Evolutionary conservation across 208 protist genomes (phyloP), one percentile per base, ranked within the genome.

Genomic region (Leishmania major): DNA sequence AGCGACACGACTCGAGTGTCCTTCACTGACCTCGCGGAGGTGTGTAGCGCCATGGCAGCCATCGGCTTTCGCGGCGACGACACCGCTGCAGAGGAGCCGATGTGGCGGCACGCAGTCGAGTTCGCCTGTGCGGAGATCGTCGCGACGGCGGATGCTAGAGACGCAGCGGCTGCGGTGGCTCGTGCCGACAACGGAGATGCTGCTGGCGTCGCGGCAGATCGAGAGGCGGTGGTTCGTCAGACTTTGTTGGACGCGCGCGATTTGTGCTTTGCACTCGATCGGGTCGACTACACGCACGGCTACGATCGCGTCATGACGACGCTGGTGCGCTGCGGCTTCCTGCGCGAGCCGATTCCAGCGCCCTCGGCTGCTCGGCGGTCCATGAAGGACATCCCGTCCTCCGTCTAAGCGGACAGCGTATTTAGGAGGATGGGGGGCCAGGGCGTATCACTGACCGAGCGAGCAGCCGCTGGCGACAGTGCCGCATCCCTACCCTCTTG

Each of bases 201-300:
- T 66, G 66, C 28, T 17, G 59, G 4, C 0, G 71, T 22, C 37
- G 60, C 80, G 10, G 69, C 25, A 35, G 72, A 22, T 55, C 62
- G 43, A 47, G 75, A 84, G 37, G 70, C 19, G 13, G 80, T 55
- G 60, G 62, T 66, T 31, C 74, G 80, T 22, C 47, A 51, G 59
- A 59, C 92, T 2, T 53, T 93, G 55, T 55, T 59, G 19, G 85
- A 93, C 53, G 77, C 91, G 76, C 88, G 91, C 1, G 85, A 95
- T 76, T 81, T 97, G 73, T 79, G 84, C 78, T 97, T 96, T 88
- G 92, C 94, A 11, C 71, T 95, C 17, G 90, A 96, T 72, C 89
- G 90, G 59, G 92, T 91, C 19, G 78, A 86, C 35, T 87, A 84
- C 31, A 49, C 15, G 6, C n/a, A 22, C 19, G 73, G 78, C 8